Conservation (phyloP, 768 basidiomycete species). For the Suillus ampliporus region DNA sequence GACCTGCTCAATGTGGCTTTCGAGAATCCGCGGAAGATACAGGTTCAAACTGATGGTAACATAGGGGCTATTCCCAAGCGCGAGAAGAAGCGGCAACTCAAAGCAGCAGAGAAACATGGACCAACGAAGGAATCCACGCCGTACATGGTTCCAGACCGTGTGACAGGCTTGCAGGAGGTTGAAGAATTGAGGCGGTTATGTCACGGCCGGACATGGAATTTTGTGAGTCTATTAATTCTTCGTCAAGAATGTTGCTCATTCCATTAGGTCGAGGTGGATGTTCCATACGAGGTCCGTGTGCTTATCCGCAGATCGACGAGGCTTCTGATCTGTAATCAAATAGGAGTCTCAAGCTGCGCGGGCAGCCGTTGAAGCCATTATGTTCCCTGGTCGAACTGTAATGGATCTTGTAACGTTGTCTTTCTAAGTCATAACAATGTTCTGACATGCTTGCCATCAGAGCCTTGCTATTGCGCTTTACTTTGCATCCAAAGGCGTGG, state of each 20-base stretch:
- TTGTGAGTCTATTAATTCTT: constrained; percentile 53
- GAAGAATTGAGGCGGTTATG: constrained; percentile 80
- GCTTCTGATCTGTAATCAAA: constrained; percentile 17
- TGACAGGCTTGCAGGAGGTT: constrained; percentile 78
- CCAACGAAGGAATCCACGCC: constrained; percentile 24
- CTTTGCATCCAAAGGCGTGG: constrained; percentile 86
- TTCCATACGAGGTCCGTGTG: constrained; percentile 70
- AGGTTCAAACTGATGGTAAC: constrained; percentile 52
- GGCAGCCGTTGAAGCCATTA: constrained; percentile 63
- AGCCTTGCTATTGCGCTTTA: constrained; percentile 91
- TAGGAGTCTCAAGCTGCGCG: constrained; percentile 73
- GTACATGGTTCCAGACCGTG: constrained; percentile 89
- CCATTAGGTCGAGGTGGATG: constrained; percentile 81
- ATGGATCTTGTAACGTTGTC: constrained; percentile 80
- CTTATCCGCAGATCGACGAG: not conserved
- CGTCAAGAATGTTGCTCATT: constrained; percentile 5
- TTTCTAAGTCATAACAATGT: not conserved
- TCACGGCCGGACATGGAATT: constrained; percentile 86
- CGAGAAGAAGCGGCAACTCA: constrained; percentile 42
- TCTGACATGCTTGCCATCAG: constrained; percentile 45
- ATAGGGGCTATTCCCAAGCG: constrained; percentile 49
- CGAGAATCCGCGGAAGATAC: constrained; percentile 88
- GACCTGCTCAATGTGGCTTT: constrained; percentile 95
- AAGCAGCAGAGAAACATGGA: constrained; percentile 5
- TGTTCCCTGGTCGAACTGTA: constrained; percentile 82